Evolutionary conservation across 495 filamentous ascomycete species (phyloP), one percentile per base, ranked within the genome.

Genomic region (Hypomontagnella monticulosa): DNA sequence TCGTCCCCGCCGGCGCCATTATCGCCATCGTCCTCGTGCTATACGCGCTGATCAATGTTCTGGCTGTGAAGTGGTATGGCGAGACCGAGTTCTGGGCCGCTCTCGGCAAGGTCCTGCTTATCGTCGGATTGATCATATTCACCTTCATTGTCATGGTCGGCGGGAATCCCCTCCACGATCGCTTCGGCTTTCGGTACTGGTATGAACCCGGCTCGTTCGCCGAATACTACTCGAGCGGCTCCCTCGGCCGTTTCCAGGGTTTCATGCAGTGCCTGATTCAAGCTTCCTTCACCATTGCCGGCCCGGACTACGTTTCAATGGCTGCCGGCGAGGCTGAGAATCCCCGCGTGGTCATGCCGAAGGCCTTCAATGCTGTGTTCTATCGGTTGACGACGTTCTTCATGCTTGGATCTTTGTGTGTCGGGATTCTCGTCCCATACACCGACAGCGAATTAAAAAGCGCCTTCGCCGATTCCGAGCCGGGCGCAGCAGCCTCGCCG

Each of bases 261-360:
- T 87, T 91, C 65, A 64, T 91, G 44, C 80, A 83, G 30, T 87
- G 85, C 73, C 77, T 93, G 10, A 87, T 88, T 72, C 80, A 84
- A 61, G 89, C 89, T 16, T 84, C 84, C 44, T 90, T 91, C 69
- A 90, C 87, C 0, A 86, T 91, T 46, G 87, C 86, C 9, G 88
- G 89, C 0, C 88, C 88, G 0, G 89, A 91, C 55, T 91, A 90
- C 70, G 84, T 91, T 36, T 83, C 84, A n/a, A 90, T 91, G 85
- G 84, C 87, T 7, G 88, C 89, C 11, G 89, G 87, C 7, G 89
- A 92, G 66, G 81, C 88, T 4, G 80, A 87, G 60, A 87, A 88
- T 53, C 88, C 89, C 4, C 80, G 89, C 5, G 72, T 71, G 9
- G 80, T 84, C 14, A 78, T 88, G 76, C 85, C 85, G 0, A 84